Evolutionary conservation across 1,139 yeast species (phyloP), one percentile per base, ranked within the genome.

Genomic region (Protomyces arabidopsidicola): DNA sequence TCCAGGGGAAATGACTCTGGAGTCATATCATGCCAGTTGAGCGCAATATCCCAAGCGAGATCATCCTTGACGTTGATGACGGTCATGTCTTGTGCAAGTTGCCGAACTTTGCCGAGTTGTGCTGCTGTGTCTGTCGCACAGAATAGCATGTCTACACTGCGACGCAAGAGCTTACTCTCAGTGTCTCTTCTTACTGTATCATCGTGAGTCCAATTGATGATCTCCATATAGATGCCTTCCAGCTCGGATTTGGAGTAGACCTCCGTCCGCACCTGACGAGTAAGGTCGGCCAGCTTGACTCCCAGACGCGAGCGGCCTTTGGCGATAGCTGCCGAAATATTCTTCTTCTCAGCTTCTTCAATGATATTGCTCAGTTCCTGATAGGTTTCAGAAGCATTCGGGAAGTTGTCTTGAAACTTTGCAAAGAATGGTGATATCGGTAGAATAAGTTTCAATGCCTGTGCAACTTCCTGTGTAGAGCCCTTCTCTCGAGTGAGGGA

Each of bases 11-110:
- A 72, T 1, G 81, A 80, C 31, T 75, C 72, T 14, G 90, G 73
- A 9, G 78, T 75, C 2, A 80, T 81, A 72, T 93, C 97, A 42
- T 76, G 69, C 87, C 93, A 87, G 70, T 93, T 96, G 69, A 90
- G 83, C 69, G 84, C 84, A 14, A 87, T 72, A 58, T 81, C 79
- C 96, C 97, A 93, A 1, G 93, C 90, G 50, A 82, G 76, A 35
- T 81, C 76, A 31, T 85, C 84, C 0, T 81, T 79, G 16, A 85
- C 82, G 51, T 82, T 81, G 14, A 93, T 83, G 34, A 86, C 75
- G 2, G 90, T 84, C 85, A 91, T 83, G 48, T 87, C 96, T 22
- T 84, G 86, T 0, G 85, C 83, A 80, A 84, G 79, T 12, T 82
- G 83, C 60, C 77, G 76, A 2, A 90, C 76, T 52, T 82, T 80